These are phyloP conservation scores for Cucumis melo DNA, from an alignment of 306 rosid genomes.

Conservation along the genomic window DNA sequence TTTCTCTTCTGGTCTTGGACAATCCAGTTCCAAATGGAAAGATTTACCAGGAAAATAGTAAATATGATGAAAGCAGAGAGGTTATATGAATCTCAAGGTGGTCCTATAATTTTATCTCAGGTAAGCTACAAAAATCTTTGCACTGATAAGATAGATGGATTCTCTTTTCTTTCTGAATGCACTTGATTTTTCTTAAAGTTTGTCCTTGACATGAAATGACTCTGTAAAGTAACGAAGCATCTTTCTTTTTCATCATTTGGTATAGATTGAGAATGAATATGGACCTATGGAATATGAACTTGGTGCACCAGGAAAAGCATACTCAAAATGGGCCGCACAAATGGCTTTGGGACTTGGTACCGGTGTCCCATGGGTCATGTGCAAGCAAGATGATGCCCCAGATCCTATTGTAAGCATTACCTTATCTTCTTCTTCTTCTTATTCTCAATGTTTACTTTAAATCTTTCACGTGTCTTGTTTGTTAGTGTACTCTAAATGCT, in stretches of 20 bases:
- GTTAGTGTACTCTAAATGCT: neutral
- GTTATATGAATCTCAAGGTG: slow-evolving; percentile 71
- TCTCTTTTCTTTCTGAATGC: neutral
- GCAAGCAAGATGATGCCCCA: slow-evolving; percentile 99
- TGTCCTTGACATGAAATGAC: slow-evolving; percentile 1
- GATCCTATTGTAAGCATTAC: slow-evolving; percentile 74
- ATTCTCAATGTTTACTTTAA: neutral
- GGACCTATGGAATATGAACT: slow-evolving; percentile 86
- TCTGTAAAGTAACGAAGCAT: neutral
- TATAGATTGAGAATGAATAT: slow-evolving; percentile 92
- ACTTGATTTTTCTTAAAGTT: neutral
- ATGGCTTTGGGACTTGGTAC: slow-evolving; percentile 90
- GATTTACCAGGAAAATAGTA: slow-evolving; percentile 69
- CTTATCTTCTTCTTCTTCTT: slow-evolving; percentile 11
- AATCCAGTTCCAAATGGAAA: slow-evolving; percentile 72
- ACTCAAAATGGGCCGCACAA: slow-evolving; percentile 81
- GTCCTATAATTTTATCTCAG: slow-evolving; percentile 96
- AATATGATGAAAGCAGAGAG: slow-evolving; percentile 95
- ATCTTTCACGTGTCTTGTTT: neutral
- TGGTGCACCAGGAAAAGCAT: slow-evolving; percentile 73
- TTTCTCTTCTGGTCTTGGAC: slow-evolving; percentile 11
- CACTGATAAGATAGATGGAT: neutral
- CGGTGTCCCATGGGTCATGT: slow-evolving; percentile 99
- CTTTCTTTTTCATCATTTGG: slow-evolving; percentile 18
- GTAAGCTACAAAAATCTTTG: slow-evolving; percentile 19